These are phyloP conservation scores for Secale cereale DNA, from an alignment of 176 grass and related monocot genomes.

Conservation along the genomic window DNA sequence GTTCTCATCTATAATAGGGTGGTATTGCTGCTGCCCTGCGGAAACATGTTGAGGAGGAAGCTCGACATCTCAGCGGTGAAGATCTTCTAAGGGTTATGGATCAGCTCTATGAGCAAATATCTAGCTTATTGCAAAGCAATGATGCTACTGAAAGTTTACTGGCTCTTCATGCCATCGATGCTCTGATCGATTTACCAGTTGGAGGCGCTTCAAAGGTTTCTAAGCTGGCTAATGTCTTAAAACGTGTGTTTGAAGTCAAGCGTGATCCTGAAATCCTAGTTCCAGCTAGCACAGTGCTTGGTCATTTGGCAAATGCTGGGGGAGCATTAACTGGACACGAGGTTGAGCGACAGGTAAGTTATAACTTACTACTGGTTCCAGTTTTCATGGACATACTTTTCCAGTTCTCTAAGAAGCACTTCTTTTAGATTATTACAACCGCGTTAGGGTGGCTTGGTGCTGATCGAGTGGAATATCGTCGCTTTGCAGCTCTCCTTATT, in stretches of 20 bases:
- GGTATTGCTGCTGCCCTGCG: constrained; percentile 54
- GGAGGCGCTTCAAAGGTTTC: constrained; percentile 88
- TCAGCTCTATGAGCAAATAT: constrained; percentile 82
- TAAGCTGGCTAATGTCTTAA: constrained; percentile 72
- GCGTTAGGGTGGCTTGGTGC: constrained; percentile 83
- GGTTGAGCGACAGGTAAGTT: constrained; percentile 72
- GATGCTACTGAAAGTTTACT: constrained; percentile 62
- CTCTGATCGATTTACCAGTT: constrained; percentile 73
- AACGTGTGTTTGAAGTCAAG: constrained; percentile 71
- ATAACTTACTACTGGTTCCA: neutral
- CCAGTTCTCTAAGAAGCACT: constrained; percentile 6
- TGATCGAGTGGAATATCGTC: constrained; percentile 78
- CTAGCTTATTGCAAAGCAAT: constrained; percentile 59
- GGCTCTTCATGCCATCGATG: constrained; percentile 71
- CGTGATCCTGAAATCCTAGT: constrained; percentile 82
- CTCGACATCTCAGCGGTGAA: constrained; percentile 70
- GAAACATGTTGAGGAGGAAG: constrained; percentile 85
- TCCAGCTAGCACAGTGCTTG: constrained; percentile 84
- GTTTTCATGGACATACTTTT: constrained; percentile 4
- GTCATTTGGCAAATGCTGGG: constrained; percentile 80
- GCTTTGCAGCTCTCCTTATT: constrained; percentile 92
- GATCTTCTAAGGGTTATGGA: constrained; percentile 90
- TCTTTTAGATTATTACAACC: constrained; percentile 76
- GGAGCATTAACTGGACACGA: constrained; percentile 87
- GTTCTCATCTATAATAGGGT: constrained; percentile 49